These are phyloP conservation scores for Fraxinus anomala DNA, from an alignment of 257 asterid species.

Conservation along the genomic window DNA sequence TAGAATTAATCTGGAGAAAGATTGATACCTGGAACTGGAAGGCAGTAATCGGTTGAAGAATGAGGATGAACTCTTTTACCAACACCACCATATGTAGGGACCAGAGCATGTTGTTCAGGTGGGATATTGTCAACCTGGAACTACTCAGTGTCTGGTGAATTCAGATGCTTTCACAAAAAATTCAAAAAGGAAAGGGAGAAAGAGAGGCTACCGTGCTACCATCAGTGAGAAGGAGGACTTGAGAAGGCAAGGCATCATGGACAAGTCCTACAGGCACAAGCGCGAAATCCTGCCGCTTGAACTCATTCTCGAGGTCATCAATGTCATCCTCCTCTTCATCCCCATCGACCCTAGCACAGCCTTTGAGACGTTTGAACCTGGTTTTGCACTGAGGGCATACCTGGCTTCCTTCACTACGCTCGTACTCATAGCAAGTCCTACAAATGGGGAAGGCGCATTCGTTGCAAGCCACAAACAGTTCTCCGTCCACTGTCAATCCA, in stretches of 20 bases:
- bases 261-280: neutral
- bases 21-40: neutral
- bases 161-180: neutral
- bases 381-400: slow-evolving; percentile 46
- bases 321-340: slow-evolving; percentile 41
- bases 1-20: neutral
- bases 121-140: slow-evolving; percentile 29
- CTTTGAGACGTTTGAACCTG: slow-evolving; percentile 39
- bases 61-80: slow-evolving; percentile 11
- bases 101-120: slow-evolving; percentile 24
- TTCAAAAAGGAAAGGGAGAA: neutral
- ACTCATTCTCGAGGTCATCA: slow-evolving; percentile 38
- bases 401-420: slow-evolving; percentile 41
- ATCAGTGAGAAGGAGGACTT: slow-evolving; percentile 25
- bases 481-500: slow-evolving; percentile 35
- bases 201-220: slow-evolving; percentile 19
- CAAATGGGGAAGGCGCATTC: slow-evolving; percentile 48
- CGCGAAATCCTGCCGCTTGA: slow-evolving; percentile 13
- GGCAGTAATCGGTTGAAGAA: slow-evolving; percentile 12
- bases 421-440: slow-evolving; percentile 43
- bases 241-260: neutral
- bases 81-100: slow-evolving; percentile 7
- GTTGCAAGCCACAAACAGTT: slow-evolving; percentile 40
- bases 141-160: neutral
- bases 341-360: slow-evolving; percentile 39